These are phyloP conservation scores for Ceratobasidium sp. DNA, from an alignment of 1,284 basidiomycete species.

Conservation along the genomic window DNA sequence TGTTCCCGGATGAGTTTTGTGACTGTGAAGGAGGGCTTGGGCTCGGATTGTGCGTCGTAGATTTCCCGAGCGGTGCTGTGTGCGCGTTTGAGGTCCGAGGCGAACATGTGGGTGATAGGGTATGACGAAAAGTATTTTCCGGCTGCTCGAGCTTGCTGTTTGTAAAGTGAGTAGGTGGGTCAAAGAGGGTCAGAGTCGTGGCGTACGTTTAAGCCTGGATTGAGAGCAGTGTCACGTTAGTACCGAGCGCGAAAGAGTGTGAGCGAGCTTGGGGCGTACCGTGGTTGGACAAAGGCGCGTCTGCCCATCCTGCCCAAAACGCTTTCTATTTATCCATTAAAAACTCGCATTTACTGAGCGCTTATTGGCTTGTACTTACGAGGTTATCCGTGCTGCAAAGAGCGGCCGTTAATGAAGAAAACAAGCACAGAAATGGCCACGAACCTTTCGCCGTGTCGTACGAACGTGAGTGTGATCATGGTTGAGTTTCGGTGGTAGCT, in stretches of 20 bases:
- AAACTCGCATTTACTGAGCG: conserved; percentile 47
- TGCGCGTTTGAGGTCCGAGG: conserved; percentile 82
- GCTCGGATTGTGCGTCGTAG: conserved; percentile 57
- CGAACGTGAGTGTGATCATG: conserved; percentile 55
- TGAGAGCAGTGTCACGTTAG: conserved; percentile 27
- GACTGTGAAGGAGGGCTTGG: conserved; percentile 62
- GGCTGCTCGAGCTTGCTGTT: conserved; percentile 82
- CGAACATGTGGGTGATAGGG: conserved; percentile 71
- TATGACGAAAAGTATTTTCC: conserved; percentile 64
- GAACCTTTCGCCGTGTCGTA: conserved; percentile 77
- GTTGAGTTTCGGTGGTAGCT: not conserved
- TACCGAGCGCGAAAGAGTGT: not conserved
- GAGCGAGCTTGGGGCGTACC: conserved; percentile 56
- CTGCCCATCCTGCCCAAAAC: conserved; percentile 77
- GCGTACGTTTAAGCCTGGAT: conserved; percentile 68
- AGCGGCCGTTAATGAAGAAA: not conserved
- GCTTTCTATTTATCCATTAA: conserved; percentile 48
- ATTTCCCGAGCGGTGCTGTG: conserved; percentile 71
- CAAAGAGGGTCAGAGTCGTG: not conserved
- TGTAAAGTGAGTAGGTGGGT: not conserved
- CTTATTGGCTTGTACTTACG: conserved; percentile 2
- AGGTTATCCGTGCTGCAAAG: conserved; percentile 25
- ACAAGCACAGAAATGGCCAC: conserved; percentile 66
- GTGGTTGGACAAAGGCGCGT: conserved; percentile 77
- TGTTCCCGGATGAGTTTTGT: conserved; percentile 51